Evolutionary conservation across 2,329 filamentous ascomycete genomes (phyloP), one percentile per base, ranked within the genome.

Genomic region (Ophiocordyceps camponoti-rufipedis): DNA sequence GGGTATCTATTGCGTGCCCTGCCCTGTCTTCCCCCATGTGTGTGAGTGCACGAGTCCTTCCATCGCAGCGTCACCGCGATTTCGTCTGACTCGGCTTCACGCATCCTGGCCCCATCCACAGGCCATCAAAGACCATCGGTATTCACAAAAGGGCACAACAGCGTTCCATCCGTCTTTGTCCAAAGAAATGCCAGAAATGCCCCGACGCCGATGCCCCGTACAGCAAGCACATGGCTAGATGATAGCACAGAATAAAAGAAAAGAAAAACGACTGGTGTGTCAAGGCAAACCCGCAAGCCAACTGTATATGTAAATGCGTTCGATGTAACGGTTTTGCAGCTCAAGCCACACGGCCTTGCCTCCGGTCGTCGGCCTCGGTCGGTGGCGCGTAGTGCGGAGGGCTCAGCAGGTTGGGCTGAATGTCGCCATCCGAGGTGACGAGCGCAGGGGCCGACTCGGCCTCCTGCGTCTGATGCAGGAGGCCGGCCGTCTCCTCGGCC

Each of bases 401-500:
- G 28, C 53, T 18, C 14, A 57, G 55, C 6, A 60, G 53, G 38
- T 59, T 62, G 5, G 65, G 57, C 44, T 67, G 56, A 29, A 62
- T 54, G 45, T 68, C 63, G 5, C 64, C 65, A 32, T 68, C 63
- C 2, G 61, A 56, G 1, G 64, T 64, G 35, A 66, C 55, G 1
- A 65, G 51, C 10, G 60, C 59, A 18, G 65, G 62, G 6, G 50
- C 50, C 12, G 54, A 53, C 39, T 65, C 65, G 35, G 57, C 52
- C 43, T 60, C 62, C 10, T 63, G 57, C 7, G 35, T 9, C 35
- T n/a, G 14, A n/a, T 16, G 35, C 35, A 16, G 16, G 28, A 75
- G 58, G 1, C 67, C 68, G 2, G 62, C 62, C 7, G 58, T 56
- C 41, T 75, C 69, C 46, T 69, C 69, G 12, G 63, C 59, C 28